Evolutionary conservation across 805 yeast genomes (phyloP), one percentile per base, ranked within the genome.

Genomic region (Sugiyamaella americana): DNA sequence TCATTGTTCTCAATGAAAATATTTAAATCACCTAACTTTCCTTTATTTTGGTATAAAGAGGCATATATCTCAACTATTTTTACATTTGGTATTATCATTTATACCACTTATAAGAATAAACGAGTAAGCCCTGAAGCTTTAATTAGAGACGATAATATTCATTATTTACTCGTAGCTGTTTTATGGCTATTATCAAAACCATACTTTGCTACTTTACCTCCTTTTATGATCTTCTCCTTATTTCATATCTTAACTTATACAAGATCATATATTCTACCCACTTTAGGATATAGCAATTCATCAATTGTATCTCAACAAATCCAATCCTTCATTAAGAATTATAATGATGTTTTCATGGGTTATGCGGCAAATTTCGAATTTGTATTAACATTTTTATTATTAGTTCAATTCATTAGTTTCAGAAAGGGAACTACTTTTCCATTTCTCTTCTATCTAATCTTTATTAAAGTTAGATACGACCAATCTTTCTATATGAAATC

Each of bases 201-300:
- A 50, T 75, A 77, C 52, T 64, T 77, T 29, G 61, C 85, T 46
- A 75, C 95, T 2, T 67, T 83, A 52, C 62, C 81, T 20, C 95
- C 97, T 46, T 87, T 84, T 60, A 70, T 78, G 40, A 69, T 85
- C 47, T 89, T 84, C 64, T 82, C 96, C 5, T 61, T 80, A 17
- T 88, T 91, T 78, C 97, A 89, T 63, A 80, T 79, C 8, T 69
- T 88, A 58, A 80, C 83, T 17, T 91, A 86, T 68, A 53, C 75
- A 46, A 78, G 83, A 56, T 72, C 79, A 37, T 75, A 73, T 53
- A 54, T 91, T 47, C 69, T 89, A 44, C 95, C 97, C 35, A 69
- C 77, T 4, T 65, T 79, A 20, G 73, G 75, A 46, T 43, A 65
- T 49, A 46, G 61, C 3, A 44, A 65, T 16, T 55, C 54, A 40